Percentiles rank a stretch among this genome's conserved stretches.
Conservation (phyloP, 345 rosid genomes). For the Dimocarpus longan region DNA sequence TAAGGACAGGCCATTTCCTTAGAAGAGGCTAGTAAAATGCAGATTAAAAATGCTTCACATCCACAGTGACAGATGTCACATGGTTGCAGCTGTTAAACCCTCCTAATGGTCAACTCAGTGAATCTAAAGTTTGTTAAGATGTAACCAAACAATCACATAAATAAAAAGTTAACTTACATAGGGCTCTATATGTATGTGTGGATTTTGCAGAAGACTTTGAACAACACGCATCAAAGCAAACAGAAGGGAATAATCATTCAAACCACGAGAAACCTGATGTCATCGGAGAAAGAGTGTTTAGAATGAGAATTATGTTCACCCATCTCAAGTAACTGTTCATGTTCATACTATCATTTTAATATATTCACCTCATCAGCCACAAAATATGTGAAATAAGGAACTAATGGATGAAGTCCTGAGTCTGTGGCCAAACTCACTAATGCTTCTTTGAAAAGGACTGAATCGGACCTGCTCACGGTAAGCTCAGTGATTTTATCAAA, state of each 20-base stretch:
- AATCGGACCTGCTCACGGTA: slow-evolving; percentile 68
- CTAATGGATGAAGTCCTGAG: slow-evolving; percentile 96
- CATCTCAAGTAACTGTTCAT: not conserved
- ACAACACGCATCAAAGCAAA: slow-evolving; percentile 94
- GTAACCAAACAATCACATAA: slow-evolving; percentile 15
- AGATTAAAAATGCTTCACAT: not conserved
- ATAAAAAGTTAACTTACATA: slow-evolving; percentile 66
- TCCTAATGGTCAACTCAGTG: not conserved
- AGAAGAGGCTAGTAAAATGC: not conserved
- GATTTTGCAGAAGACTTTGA: slow-evolving; percentile 80
- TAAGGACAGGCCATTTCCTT: not conserved
- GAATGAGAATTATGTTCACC: slow-evolving; percentile 21
- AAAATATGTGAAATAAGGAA: slow-evolving; percentile 94
- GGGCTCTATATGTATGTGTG: slow-evolving; percentile 88
- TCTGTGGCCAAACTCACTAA: slow-evolving; percentile 92
- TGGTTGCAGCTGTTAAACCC: not conserved
- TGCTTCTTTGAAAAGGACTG: slow-evolving; percentile 82
- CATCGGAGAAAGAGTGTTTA: slow-evolving; percentile 23
- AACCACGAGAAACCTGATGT: slow-evolving; percentile 86
- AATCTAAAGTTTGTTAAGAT: not conserved
- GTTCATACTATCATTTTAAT: slow-evolving; percentile 12
- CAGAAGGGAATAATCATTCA: slow-evolving; percentile 75
- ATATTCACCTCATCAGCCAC: slow-evolving; percentile 86
- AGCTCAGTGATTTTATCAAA: slow-evolving; percentile 96
- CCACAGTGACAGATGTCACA: not conserved